phyloP scores from a whole-genome alignment of 2,329 filamentous ascomycete genomes.

The Aspergillus intermedius region DNA sequence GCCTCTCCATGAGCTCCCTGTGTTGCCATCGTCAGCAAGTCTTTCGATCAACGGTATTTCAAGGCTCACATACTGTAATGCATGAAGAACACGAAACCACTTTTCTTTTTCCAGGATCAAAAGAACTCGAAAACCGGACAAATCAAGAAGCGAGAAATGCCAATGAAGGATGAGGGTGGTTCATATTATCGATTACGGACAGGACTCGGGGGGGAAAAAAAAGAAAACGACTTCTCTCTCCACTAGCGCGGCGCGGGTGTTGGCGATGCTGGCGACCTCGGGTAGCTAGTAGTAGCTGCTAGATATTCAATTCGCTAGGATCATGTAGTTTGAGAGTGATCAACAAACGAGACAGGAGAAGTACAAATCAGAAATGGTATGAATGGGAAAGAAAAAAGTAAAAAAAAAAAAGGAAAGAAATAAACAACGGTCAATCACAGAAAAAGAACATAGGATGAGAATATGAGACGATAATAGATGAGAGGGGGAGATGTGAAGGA shows the following conservation, averaged over 20 bases:
- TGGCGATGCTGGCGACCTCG: slow-evolving; percentile 7
- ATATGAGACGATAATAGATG: slow-evolving; percentile 11
- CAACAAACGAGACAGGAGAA: slow-evolving; percentile 27
- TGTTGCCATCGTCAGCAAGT: background rate
- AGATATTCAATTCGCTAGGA: slow-evolving; percentile 27
- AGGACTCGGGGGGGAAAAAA: slow-evolving; percentile 6
- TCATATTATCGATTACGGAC: slow-evolving; percentile 14
- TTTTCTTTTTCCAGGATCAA: background rate
- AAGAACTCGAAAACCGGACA: background rate
- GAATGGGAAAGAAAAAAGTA: slow-evolving; percentile 9
- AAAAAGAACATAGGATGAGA: slow-evolving; percentile 12
- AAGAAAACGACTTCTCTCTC: slow-evolving; percentile 4
- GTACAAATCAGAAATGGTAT: slow-evolving; percentile 27
- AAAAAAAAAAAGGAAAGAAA: slow-evolving; percentile 16
- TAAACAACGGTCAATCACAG: slow-evolving; percentile 3
- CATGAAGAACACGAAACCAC: too few species aligned
- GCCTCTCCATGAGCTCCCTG: too few species aligned
- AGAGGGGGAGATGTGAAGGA: slow-evolving; percentile 1
- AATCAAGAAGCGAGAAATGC: slow-evolving; percentile 2
- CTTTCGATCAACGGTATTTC: background rate
- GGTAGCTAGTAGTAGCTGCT: slow-evolving; percentile 21
- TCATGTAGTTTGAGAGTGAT: slow-evolving; percentile 24
- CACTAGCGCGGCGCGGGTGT: slow-evolving; percentile 1
- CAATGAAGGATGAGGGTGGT: background rate
- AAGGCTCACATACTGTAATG: too few species aligned